Percentiles rank a stretch among this genome's conserved stretches.
Conservation (phyloP, 495 filamentous ascomycete genomes). For the Filosporella fistucella region DNA sequence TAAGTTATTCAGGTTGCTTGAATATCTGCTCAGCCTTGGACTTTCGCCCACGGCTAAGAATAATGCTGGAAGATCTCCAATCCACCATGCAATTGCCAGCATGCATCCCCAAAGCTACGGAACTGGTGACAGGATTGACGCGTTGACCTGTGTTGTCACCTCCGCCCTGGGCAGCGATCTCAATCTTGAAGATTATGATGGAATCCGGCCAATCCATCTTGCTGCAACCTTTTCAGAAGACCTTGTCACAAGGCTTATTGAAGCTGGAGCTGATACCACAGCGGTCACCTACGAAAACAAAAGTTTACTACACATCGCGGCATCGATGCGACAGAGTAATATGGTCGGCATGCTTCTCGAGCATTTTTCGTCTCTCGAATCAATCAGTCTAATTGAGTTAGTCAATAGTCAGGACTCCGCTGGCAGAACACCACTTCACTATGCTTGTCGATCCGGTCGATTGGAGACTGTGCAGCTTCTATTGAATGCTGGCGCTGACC, state of each 20-base stretch:
- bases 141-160: conserved; percentile 17
- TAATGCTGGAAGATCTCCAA: conserved; percentile 21
- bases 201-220: conserved; percentile 29
- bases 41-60: conserved; percentile 18
- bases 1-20: background rate
- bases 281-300: conserved; percentile 27
- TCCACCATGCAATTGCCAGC: conserved; percentile 22
- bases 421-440: conserved; percentile 37
- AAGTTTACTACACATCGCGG: conserved; percentile 37
- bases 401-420: background rate
- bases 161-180: conserved; percentile 2
- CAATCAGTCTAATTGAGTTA: background rate
- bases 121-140: background rate
- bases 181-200: conserved; percentile 20
- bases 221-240: conserved; percentile 29
- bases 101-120: background rate
- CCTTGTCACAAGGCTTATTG: conserved; percentile 29
- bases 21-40: conserved; percentile 3
- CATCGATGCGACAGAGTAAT: conserved; percentile 30
- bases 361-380: background rate
- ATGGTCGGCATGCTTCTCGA: conserved; percentile 30
- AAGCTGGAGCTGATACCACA: conserved; percentile 34
- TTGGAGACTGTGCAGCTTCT: conserved; percentile 34
- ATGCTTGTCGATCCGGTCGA: conserved; percentile 35
- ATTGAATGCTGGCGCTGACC: conserved; percentile 33